phyloP scores from a whole-genome alignment of 495 filamentous ascomycete species.

The Penicillium canescens region DNA sequence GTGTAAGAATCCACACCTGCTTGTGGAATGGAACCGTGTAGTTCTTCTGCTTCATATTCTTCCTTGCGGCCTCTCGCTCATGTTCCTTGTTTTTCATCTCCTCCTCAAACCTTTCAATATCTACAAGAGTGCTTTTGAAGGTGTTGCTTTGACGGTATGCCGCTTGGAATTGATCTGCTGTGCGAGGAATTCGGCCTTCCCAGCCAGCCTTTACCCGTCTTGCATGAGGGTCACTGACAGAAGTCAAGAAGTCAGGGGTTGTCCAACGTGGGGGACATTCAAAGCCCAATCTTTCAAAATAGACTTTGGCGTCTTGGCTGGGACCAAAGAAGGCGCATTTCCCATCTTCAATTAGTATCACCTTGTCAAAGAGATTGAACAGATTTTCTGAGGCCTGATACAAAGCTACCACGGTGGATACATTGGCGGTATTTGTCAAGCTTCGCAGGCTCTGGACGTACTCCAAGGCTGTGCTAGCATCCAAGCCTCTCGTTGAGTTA shows the following conservation, averaged over 20 bases:
- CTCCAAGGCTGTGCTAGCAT: slow-evolving; percentile 66
- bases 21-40: slow-evolving; percentile 65
- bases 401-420: slow-evolving; percentile 62
- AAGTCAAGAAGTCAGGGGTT: slow-evolving; percentile 69
- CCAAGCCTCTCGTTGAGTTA: slow-evolving; percentile 67
- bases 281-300: slow-evolving; percentile 67
- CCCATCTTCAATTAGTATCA: slow-evolving; percentile 67
- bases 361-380: slow-evolving; percentile 71
- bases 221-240: slow-evolving; percentile 64
- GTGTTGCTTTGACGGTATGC: slow-evolving; percentile 52
- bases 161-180: slow-evolving; percentile 56
- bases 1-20: slow-evolving; percentile 67
- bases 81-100: slow-evolving; percentile 46
- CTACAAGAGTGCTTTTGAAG: slow-evolving; percentile 31
- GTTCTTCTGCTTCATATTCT: slow-evolving; percentile 55
- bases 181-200: slow-evolving; percentile 61
- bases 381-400: slow-evolving; percentile 73
- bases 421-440: slow-evolving; percentile 61
- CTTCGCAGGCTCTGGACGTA: slow-evolving; percentile 64
- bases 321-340: slow-evolving; percentile 65
- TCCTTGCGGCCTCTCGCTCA: slow-evolving; percentile 46
- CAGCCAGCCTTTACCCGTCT: slow-evolving; percentile 58
- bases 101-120: slow-evolving; percentile 53
- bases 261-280: slow-evolving; percentile 61
- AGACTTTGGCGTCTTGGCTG: slow-evolving; percentile 53